Percentiles rank a stretch among this genome's conserved stretches.
phyloP scores from a whole-genome alignment of 768 basidiomycete genomes.

The Dioszegia aurantiaca region DNA sequence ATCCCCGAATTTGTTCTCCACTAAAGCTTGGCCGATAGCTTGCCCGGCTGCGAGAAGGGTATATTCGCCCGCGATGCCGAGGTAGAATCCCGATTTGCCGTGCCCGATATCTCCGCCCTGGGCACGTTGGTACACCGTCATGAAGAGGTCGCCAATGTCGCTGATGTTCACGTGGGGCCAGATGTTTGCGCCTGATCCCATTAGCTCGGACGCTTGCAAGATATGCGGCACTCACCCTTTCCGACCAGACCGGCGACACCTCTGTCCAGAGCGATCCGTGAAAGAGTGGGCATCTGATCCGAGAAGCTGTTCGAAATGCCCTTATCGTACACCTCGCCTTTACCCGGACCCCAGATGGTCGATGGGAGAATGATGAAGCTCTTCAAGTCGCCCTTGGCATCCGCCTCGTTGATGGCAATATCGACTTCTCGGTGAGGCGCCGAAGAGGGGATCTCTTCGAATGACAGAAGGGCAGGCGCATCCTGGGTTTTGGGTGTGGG shows the following conservation, averaged over 20 bases:
- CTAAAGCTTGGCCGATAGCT: constrained; percentile 43
- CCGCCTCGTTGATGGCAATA: constrained; percentile 43
- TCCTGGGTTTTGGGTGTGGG: constrained; percentile 34
- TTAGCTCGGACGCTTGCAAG: neutral
- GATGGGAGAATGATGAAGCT: constrained; percentile 49
- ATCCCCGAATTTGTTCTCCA: constrained; percentile 27
- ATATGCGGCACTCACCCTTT: constrained; percentile 31
- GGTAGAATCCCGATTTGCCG: constrained; percentile 48
- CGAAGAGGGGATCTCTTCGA: constrained; percentile 39
- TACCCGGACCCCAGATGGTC: constrained; percentile 48
- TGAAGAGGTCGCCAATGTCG: constrained; percentile 44
- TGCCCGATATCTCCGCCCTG: constrained; percentile 42
- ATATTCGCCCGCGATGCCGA: constrained; percentile 49
- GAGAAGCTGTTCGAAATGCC: constrained; percentile 45
- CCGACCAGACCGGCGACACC: constrained; percentile 45
- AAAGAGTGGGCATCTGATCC: constrained; percentile 45
- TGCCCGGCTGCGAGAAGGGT: constrained; percentile 30
- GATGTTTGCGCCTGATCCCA: constrained; percentile 36
- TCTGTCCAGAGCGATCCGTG: constrained; percentile 42
- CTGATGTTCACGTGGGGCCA: constrained; percentile 47
- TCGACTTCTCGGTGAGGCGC: constrained; percentile 49
- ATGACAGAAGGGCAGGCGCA: constrained; percentile 36
- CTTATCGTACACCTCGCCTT: constrained; percentile 38
- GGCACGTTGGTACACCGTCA: constrained; percentile 34
- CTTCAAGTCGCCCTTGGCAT: constrained; percentile 35